A percentile compares a stretch with the other conserved stretches of the same genome.
These are phyloP conservation scores for Stenogyne calaminthoides DNA, from an alignment of 305 asterid genomes.

Conservation along the genomic window DNA sequence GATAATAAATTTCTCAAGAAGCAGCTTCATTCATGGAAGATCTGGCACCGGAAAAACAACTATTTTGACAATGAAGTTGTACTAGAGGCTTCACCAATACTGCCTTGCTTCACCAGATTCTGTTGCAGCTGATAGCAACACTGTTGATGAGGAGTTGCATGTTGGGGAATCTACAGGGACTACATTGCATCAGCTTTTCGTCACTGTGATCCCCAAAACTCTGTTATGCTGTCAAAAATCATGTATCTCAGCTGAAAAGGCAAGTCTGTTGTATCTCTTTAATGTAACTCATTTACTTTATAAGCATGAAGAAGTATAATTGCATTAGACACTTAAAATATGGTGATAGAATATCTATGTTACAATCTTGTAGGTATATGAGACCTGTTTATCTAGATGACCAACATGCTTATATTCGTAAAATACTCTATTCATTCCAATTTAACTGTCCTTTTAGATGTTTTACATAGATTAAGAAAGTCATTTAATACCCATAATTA, in stretches of 20 bases:
- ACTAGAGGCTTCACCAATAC: constrained; percentile 53
- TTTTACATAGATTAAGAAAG: too few relatives aligned
- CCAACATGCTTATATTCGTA: too few relatives aligned
- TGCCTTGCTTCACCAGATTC: constrained; percentile 42
- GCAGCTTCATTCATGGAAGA: too few relatives aligned
- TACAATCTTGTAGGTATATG: neutral
- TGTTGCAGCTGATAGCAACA: constrained; percentile 17
- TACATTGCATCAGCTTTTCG: constrained; percentile 60
- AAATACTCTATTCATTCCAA: too few relatives aligned
- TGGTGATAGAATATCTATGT: too few relatives aligned
- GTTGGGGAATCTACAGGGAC: constrained; percentile 18
- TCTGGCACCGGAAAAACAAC: constrained; percentile 82
- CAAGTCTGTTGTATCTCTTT: constrained; percentile 13
- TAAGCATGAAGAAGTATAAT: neutral
- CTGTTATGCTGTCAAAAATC: too few relatives aligned
- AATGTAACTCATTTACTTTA: neutral
- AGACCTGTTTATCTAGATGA: too few relatives aligned
- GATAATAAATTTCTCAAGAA: too few relatives aligned
- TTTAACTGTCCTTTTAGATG: too few relatives aligned
- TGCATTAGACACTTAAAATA: too few relatives aligned
- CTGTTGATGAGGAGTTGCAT: constrained; percentile 2
- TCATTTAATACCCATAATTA: too few relatives aligned
- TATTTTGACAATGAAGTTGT: constrained; percentile 68
- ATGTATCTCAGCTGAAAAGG: constrained; percentile 63
- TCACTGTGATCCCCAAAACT: constrained; percentile 72